Evolutionary conservation across 768 basidiomycete genomes (phyloP), one percentile per base, ranked within the genome.

Genomic region (Lactifluus echinatus): DNA sequence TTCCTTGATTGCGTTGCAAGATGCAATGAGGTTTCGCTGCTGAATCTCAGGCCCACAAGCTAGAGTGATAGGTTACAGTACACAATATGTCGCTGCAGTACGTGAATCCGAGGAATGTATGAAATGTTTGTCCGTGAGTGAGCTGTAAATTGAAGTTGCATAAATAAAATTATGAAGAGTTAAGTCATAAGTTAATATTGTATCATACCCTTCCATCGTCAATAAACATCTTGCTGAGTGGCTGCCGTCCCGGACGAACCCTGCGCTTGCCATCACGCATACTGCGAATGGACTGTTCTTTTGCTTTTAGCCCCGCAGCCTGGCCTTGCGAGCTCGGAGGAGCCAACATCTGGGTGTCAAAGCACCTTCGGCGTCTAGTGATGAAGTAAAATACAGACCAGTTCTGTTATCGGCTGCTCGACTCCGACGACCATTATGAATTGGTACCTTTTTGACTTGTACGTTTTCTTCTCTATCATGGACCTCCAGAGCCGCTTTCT

Each of bases 261-360:
- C 82, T 74, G 46, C 80, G 74, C 66, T 76, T 80, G 34, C 83
- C 91, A 47, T 79, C 80, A 43, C 81, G 79, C 74, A 93, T 79
- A 59, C 84, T 91, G 17, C 87, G 83, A 39, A 97, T 86, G 2
- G 87, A 88, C 64, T 88, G 80, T 7, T 84, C 83, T 59, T 89
- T 67, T 1, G 89, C 84, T 31, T 72, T 73, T 47, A 71, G 72
- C 39, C 76, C 78, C 26, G 69, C 68, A 46, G 76, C 73, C 26
- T 71, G 69, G 4, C 75, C 71, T 51, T 78, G 75, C 1, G 78
- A 77, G 14, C 59, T 68, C 8, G 67, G 63, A 47, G 74, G 66
- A 4, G 65, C 59, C 36, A 69, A 68, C 8, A 65, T 57, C 4
- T 68, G 62, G n/a, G 67, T 43, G 19, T 66, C 61, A 21, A 11